A percentile compares a stretch with the other conserved stretches of the same genome.
Conservation (phyloP, 352 stramenopile species). For the Phytophthora europaea region DNA sequence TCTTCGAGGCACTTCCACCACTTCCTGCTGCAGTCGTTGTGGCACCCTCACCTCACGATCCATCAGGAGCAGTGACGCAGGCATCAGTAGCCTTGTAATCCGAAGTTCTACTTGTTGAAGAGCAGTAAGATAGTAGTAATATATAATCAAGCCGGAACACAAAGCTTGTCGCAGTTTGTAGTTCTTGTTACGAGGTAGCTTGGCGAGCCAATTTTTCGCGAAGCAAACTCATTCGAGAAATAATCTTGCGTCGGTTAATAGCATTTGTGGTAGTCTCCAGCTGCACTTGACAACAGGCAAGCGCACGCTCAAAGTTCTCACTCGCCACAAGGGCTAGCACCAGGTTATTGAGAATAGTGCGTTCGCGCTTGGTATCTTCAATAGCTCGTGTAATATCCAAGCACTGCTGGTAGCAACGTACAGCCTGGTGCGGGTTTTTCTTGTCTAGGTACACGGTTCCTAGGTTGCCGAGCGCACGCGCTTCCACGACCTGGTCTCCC, state of each 20-base stretch:
- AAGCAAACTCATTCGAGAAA: slow-evolving; percentile 80
- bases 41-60: slow-evolving; percentile 36
- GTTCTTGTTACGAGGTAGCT: slow-evolving; percentile 9
- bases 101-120: not conserved
- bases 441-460: slow-evolving; percentile 83
- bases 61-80: slow-evolving; percentile 26
- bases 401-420: slow-evolving; percentile 82
- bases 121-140: not conserved
- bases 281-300: slow-evolving; percentile 75
- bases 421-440: slow-evolving; percentile 72
- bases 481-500: slow-evolving; percentile 72
- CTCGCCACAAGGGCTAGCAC: slow-evolving; percentile 78
- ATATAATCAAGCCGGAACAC: not conserved
- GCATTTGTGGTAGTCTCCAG: slow-evolving; percentile 74
- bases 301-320: slow-evolving; percentile 64
- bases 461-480: slow-evolving; percentile 78
- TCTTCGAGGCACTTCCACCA: slow-evolving; percentile 46
- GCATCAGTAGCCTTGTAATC: slow-evolving; percentile 38
- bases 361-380: slow-evolving; percentile 79
- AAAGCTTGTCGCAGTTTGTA: not conserved
- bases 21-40: slow-evolving; percentile 37
- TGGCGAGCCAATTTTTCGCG: slow-evolving; percentile 50
- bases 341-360: slow-evolving; percentile 88
- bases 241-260: slow-evolving; percentile 83
- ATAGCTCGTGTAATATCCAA: slow-evolving; percentile 80